Base-by-base conservation (phyloP, 768 basidiomycete genomes). In the Amanita jacksonii region DNA sequence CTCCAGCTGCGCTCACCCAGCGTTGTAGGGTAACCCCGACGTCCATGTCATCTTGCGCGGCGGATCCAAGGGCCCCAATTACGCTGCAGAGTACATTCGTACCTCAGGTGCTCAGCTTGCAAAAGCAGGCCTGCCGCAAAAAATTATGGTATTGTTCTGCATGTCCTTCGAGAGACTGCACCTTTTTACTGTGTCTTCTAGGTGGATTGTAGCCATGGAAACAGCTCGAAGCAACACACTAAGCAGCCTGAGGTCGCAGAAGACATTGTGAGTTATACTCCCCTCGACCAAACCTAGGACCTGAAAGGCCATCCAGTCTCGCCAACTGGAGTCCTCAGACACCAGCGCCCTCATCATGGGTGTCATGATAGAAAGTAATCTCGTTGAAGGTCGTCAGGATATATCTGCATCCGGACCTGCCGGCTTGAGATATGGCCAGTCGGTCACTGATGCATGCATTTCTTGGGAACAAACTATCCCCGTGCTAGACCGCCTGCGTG, bases 181-280 rank as follows among this genome's bases (percentile, higher is more conserved):
- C 25, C 7, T 28, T 3, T 9, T 30, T 38, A 43, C 41, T 23
- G 16, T 20, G 19, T 38, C 3, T 45, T 51, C 23, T 57, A 94
- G 92, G 81, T 96, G 51, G 90, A 94, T 62, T 94, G 94, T 73
- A 93, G 90, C 54, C 93, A 97, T 58, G 92, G 94, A 48, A 97
- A 98, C 65, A 89, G 85, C 54, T 77, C 73, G 48, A 97, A 99
- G 64, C 87, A 96, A 57, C 86, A 94, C 62, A 68, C 76, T 48
- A 87, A 81, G 53, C 94, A 99, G 65, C 67, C 81, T 3, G 80
- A 85, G 47, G 94, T 98, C 27, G 89, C 86, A 6, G 84, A 88
- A 24, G 82, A 94, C 57, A 83, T 99, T 51, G 92, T 90, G 54
- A 61, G 38, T 45, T 45, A 25, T 51, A 45, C 33, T 43, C 20